Percentiles rank a stretch among this genome's conserved stretches.
These are phyloP conservation scores for Solanum hybrid DNA, from an alignment of 305 asterid species.

Conservation along the genomic window DNA sequence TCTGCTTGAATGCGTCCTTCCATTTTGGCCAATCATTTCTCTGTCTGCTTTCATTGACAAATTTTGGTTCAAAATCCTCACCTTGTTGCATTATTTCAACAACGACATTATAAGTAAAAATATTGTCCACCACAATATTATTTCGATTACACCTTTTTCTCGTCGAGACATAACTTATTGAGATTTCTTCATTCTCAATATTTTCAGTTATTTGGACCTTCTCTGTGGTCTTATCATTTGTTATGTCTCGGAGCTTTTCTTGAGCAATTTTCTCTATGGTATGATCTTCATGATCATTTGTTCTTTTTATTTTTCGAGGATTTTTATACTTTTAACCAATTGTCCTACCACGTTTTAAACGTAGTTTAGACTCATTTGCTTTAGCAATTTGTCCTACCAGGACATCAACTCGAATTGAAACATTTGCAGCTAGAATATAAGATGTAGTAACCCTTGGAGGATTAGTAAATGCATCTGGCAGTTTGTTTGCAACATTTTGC, in stretches of 20 bases:
- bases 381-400: too few species aligned
- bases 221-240: neutral
- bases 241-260: neutral
- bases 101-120: neutral
- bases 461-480: neutral
- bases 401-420: too few species aligned
- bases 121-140: neutral
- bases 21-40: neutral
- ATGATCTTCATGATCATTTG: neutral
- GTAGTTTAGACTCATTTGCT: too few species aligned
- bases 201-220: neutral
- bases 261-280: neutral
- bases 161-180: neutral
- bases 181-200: neutral
- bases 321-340: neutral
- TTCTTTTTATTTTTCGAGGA: neutral
- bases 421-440: too few species aligned
- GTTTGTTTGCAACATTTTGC: too few species aligned
- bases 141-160: neutral
- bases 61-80: neutral
- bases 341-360: neutral
- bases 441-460: neutral
- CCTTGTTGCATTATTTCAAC: neutral
- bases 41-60: neutral
- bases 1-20: neutral